Conservation (phyloP, 495 filamentous ascomycete species). For the Podospora conica region DNA sequence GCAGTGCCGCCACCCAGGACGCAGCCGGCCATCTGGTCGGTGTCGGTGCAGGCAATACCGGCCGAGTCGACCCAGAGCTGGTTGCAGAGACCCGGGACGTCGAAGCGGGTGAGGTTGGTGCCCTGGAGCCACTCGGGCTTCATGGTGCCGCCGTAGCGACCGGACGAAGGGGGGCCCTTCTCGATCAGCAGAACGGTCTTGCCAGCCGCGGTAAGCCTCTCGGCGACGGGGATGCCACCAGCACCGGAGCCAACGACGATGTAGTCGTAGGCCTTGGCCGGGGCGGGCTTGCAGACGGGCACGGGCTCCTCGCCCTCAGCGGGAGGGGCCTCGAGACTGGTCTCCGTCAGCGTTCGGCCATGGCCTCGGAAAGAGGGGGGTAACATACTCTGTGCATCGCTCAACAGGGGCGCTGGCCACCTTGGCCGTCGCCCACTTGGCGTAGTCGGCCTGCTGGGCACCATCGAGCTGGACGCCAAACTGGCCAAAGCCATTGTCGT, state of each 20-base stretch:
- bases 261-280: slow-evolving; percentile 55
- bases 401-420: slow-evolving; percentile 32
- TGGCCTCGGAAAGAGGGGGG: background rate
- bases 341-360: background rate
- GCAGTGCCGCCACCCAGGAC: slow-evolving; percentile 73
- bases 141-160: slow-evolving; percentile 50
- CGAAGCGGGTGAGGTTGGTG: slow-evolving; percentile 65
- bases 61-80: slow-evolving; percentile 58
- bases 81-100: slow-evolving; percentile 73
- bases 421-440: slow-evolving; percentile 39
- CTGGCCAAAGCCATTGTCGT: slow-evolving; percentile 36
- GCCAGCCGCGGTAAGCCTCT: slow-evolving; percentile 56
- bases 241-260: slow-evolving; percentile 61
- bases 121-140: slow-evolving; percentile 59
- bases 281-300: slow-evolving; percentile 33
- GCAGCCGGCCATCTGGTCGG: slow-evolving; percentile 68
- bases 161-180: slow-evolving; percentile 56
- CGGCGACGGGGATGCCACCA: slow-evolving; percentile 59
- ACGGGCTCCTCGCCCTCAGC: slow-evolving; percentile 5
- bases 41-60: slow-evolving; percentile 62
- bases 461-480: slow-evolving; percentile 36
- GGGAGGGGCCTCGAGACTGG: slow-evolving; percentile 11
- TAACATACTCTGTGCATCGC: slow-evolving; percentile 34
- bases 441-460: slow-evolving; percentile 42
- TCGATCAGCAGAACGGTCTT: slow-evolving; percentile 62